Evolutionary conservation across 1,284 basidiomycete genomes (phyloP).

Genomic region (Trametes polyzona): DNA sequence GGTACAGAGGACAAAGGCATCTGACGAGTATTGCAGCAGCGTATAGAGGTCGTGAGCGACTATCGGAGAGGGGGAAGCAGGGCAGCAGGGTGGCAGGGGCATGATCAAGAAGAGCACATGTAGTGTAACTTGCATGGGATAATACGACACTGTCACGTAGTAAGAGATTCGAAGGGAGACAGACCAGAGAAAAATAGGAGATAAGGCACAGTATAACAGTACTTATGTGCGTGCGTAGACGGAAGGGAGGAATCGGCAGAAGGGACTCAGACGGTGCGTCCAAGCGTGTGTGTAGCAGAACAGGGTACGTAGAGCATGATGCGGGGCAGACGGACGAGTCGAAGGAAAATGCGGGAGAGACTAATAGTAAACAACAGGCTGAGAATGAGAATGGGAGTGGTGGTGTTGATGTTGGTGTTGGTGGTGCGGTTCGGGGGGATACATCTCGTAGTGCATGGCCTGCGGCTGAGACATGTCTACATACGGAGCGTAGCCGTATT

Average conservation of each 20-base stretch:
- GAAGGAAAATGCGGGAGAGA: constrained; percentile 28
- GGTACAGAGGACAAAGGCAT: constrained; percentile 5
- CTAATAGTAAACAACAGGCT: constrained; percentile 63
- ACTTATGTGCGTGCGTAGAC: not conserved
- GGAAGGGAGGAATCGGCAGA: not conserved
- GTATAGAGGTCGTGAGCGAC: not conserved
- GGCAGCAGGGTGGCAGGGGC: too few species aligned
- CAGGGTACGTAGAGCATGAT: constrained; percentile 37
- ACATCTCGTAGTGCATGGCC: constrained; percentile 67
- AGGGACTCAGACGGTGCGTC: constrained; percentile 12
- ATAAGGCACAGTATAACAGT: not conserved
- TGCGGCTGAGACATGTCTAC: constrained; percentile 65
- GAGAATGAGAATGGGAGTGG: constrained; percentile 37
- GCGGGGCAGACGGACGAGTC: constrained; percentile 21
- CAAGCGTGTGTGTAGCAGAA: constrained; percentile 24
- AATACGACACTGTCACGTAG: constrained; percentile 17
- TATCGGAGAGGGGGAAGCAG: too few species aligned
- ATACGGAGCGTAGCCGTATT: constrained; percentile 66
- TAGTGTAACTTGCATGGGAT: constrained; percentile 22
- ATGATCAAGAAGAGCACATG: constrained; percentile 17
- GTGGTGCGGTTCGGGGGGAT: constrained; percentile 55
- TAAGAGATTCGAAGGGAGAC: constrained; percentile 8
- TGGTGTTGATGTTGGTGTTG: constrained; percentile 27
- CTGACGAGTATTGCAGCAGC: constrained; percentile 11
- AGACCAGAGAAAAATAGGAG: not conserved